phyloP scores from a whole-genome alignment of 768 basidiomycete genomes.

The Leccinellum rugosiceps region DNA sequence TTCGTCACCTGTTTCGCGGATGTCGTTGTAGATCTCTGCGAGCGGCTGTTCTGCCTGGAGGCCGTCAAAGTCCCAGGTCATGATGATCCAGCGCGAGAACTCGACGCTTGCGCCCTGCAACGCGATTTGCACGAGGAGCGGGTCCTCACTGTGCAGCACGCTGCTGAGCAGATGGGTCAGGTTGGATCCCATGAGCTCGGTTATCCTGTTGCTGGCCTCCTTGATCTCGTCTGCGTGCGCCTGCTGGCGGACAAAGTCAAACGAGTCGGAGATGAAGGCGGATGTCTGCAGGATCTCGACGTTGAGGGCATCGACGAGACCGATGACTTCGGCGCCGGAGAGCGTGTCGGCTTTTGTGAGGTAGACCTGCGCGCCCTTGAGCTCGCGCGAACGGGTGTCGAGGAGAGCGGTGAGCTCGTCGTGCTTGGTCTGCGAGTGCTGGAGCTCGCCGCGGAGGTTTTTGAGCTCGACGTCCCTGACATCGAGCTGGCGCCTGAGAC shows the following conservation, averaged over 20 bases:
- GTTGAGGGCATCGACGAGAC: conserved; percentile 40
- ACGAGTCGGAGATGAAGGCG: conserved; percentile 43
- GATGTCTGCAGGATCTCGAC: conserved; percentile 46
- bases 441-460: conserved; percentile 27
- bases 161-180: conserved; percentile 25
- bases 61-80: conserved; percentile 34
- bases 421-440: conserved; percentile 22
- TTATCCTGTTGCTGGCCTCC: conserved; percentile 27
- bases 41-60: conserved; percentile 29
- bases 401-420: conserved; percentile 31
- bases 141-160: conserved; percentile 28
- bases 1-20: conserved; percentile 48
- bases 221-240: conserved; percentile 23
- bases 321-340: conserved; percentile 44
- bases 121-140: conserved; percentile 40
- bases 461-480: conserved; percentile 23
- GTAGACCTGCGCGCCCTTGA: conserved; percentile 42
- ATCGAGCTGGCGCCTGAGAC: conserved; percentile 22
- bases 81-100: conserved; percentile 33
- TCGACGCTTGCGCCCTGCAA: conserved; percentile 33
- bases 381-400: conserved; percentile 36
- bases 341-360: conserved; percentile 42
- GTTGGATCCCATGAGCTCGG: conserved; percentile 31
- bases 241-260: conserved; percentile 27
- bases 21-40: conserved; percentile 35